phyloP scores from a whole-genome alignment of 2,329 filamentous ascomycete genomes.

The Gliomastix tumulicola region DNA sequence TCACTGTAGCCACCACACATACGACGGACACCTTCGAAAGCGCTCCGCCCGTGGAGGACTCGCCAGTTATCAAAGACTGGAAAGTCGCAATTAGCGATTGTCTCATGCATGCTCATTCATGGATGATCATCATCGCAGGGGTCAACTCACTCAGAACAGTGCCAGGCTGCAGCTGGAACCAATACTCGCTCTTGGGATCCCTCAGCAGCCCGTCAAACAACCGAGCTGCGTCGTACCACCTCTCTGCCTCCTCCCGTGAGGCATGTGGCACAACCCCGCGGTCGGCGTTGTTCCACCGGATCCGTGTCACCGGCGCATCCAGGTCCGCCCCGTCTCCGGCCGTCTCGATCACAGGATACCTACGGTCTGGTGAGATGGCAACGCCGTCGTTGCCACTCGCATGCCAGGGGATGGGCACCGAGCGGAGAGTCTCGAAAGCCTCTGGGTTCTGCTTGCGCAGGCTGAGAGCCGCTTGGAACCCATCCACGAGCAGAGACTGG shows the following conservation, averaged over 20 bases:
- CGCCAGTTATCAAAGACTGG: slow-evolving; percentile 95
- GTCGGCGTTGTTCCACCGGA: slow-evolving; percentile 94
- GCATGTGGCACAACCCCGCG: slow-evolving; percentile 63
- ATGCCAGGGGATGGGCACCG: slow-evolving; percentile 62
- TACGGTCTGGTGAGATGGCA: slow-evolving; percentile 64
- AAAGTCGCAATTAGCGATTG: no score
- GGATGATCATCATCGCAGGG: no score
- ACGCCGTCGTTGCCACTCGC: slow-evolving; percentile 86
- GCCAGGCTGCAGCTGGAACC: slow-evolving; percentile 77
- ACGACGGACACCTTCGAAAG: slow-evolving; percentile 76
- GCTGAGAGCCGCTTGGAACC: slow-evolving; percentile 63
- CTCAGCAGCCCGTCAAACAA: slow-evolving; percentile 67
- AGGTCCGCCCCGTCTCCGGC: slow-evolving; percentile 21
- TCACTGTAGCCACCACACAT: slow-evolving; percentile 89
- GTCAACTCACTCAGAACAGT: slow-evolving; percentile 59
- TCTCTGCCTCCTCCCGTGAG: slow-evolving; percentile 41
- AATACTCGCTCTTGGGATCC: slow-evolving; percentile 60
- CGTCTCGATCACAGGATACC: slow-evolving; percentile 67
- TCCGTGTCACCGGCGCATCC: slow-evolving; percentile 35
- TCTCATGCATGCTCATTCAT: no score
- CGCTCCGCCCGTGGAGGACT: slow-evolving; percentile 77
- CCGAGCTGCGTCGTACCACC: slow-evolving; percentile 76
- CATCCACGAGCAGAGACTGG: slow-evolving; percentile 76
- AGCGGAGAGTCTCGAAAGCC: slow-evolving; percentile 51
- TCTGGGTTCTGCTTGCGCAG: slow-evolving; percentile 46